A percentile compares a stretch with the other conserved stretches of the same genome.
Evolutionary conservation across 768 basidiomycete species (phyloP).

Genomic region (Tricholoma terreum): DNA sequence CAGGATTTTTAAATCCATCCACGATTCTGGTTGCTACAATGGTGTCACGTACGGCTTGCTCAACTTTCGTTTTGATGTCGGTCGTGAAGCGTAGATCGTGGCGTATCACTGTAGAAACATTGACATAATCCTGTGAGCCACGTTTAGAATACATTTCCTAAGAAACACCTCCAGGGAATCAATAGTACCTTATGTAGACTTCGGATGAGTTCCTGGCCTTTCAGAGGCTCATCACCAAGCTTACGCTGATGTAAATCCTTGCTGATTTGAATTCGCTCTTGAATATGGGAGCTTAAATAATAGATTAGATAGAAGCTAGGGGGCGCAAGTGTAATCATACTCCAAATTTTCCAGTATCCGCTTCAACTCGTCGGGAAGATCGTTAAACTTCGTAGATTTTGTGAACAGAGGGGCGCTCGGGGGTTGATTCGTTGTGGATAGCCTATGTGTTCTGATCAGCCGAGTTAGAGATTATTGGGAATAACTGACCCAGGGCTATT

Average conservation of each 20-base stretch:
- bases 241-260: conserved; percentile 76
- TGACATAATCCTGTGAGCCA: conserved; percentile 56
- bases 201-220: conserved; percentile 68
- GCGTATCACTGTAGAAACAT: conserved; percentile 58
- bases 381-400: conserved; percentile 76
- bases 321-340: conserved; percentile 37
- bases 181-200: conserved; percentile 58
- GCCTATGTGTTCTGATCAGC: not conserved
- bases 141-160: not conserved
- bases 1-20: conserved; percentile 71
- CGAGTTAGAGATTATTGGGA: not conserved
- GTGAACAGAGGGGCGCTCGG: conserved; percentile 39
- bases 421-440: conserved; percentile 17
- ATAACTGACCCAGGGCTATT: conserved; percentile 17
- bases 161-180: not conserved
- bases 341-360: conserved; percentile 66
- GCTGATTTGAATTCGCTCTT: conserved; percentile 76
- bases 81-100: conserved; percentile 64
- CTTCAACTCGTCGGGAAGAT: conserved; percentile 69
- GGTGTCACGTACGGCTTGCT: conserved; percentile 77
- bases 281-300: conserved; percentile 56
- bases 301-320: not conserved
- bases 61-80: conserved; percentile 72
- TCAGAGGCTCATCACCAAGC: conserved; percentile 69
- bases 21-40: conserved; percentile 74